Conservation (phyloP, 345 rosid species). For the Camelina sativa region DNA sequence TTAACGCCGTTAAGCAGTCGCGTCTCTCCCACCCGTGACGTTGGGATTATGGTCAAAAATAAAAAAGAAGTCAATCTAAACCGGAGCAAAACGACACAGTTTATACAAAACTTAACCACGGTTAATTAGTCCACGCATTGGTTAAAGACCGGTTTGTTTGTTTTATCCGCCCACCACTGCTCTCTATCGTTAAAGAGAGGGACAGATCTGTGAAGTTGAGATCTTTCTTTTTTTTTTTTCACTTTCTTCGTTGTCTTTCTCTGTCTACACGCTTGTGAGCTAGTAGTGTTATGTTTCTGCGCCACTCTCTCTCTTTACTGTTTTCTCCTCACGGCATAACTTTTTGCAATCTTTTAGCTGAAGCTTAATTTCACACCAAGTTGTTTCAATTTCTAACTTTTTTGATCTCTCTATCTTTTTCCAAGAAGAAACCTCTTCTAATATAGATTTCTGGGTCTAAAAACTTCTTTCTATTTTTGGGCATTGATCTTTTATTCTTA, state of each 20-base stretch:
- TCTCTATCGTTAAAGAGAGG: conserved; percentile 22
- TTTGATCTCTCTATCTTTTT: not conserved
- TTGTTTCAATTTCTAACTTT: not conserved
- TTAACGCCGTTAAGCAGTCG: conserved; percentile 27
- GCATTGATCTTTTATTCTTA: conserved; percentile 36
- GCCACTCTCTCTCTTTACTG: conserved; percentile 9
- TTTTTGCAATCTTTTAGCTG: conserved; percentile 13
- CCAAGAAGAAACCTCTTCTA: conserved; percentile 20
- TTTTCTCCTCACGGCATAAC: conserved; percentile 5
- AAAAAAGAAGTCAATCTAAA: not conserved
- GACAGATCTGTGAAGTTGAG: conserved; percentile 43
- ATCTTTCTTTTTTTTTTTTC: conserved; percentile 42
- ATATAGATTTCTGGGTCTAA: conserved; percentile 28
- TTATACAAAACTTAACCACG: conserved; percentile 13
- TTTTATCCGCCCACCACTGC: not conserved
- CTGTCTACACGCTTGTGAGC: conserved; percentile 42
- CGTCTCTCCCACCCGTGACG: not conserved
- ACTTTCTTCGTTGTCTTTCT: conserved; percentile 45
- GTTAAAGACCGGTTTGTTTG: conserved; percentile 28
- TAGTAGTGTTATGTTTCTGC: conserved; percentile 27
- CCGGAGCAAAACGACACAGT: not conserved
- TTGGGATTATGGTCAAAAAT: not conserved
- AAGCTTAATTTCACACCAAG: conserved; percentile 17
- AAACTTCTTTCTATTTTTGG: conserved; percentile 36
- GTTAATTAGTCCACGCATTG: conserved; percentile 20